Conservation (phyloP, 192 early-diverging fungal species). For the Linderina pennispora region DNA sequence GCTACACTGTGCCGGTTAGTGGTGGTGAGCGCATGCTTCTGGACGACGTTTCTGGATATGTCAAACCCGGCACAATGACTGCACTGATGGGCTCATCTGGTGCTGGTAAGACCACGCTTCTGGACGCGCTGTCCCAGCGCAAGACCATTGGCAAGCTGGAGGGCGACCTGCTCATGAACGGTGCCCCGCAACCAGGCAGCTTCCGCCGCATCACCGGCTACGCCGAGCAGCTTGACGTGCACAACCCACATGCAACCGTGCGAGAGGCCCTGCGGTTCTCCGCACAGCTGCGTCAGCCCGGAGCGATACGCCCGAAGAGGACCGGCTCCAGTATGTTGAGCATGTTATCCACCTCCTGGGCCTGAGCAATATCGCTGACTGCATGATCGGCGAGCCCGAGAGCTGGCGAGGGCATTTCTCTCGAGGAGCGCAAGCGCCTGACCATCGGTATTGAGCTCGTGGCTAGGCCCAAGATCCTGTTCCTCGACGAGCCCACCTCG, state of each 20-base stretch:
- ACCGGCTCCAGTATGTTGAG: conserved; percentile 50
- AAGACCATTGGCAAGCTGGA: conserved; percentile 50
- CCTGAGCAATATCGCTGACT: conserved; percentile 67
- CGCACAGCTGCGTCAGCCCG: conserved; percentile 64
- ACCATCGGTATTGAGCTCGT: conserved; percentile 86
- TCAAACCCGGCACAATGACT: conserved; percentile 62
- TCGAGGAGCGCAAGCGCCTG: conserved; percentile 81
- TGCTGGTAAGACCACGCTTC: conserved; percentile 80
- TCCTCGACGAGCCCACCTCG: conserved; percentile 70
- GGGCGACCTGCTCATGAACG: conserved; percentile 70
- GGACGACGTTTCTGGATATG: conserved; percentile 52
- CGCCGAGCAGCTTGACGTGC: conserved; percentile 69
- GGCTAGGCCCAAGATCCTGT: conserved; percentile 71
- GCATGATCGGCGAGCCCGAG: conserved; percentile 56
- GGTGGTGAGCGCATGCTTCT: conserved; percentile 54
- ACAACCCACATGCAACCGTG: conserved; percentile 58
- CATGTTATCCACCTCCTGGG: conserved; percentile 70
- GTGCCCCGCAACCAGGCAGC: conserved; percentile 22
- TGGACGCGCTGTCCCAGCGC: conserved; percentile 73
- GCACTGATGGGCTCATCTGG: conserved; percentile 76
- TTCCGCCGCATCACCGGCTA: conserved; percentile 58
- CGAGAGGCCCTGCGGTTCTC: conserved; percentile 75
- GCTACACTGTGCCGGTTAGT: conserved; percentile 56
- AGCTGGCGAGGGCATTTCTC: conserved; percentile 62
- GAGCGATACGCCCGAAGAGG: conserved; percentile 51